These are phyloP conservation scores for Nakazawaea holstii DNA, from an alignment of 805 yeast species.

Conservation along the genomic window DNA sequence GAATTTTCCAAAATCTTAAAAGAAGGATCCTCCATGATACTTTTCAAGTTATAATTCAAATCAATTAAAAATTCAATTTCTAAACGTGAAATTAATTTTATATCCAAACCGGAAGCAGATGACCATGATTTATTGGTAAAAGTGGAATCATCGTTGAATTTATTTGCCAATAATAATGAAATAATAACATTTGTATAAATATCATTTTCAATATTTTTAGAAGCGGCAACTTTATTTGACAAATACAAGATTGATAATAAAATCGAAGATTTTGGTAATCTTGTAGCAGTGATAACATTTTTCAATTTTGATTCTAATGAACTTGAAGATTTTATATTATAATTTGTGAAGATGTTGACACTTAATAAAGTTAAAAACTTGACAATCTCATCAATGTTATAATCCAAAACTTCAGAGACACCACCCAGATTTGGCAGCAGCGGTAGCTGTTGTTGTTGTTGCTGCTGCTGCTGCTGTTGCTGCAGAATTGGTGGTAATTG, in stretches of 20 bases:
- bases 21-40: constrained; percentile 6
- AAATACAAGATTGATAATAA: constrained; percentile 75
- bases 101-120: constrained; percentile 82
- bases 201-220: constrained; percentile 23
- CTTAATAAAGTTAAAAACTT: constrained; percentile 73
- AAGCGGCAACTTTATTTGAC: constrained; percentile 42
- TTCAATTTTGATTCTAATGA: constrained; percentile 55
- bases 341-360: constrained; percentile 58
- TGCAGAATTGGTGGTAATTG: constrained; percentile 9
- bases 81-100: constrained; percentile 51
- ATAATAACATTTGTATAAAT: constrained; percentile 56
- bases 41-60: constrained; percentile 10
- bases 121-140: constrained; percentile 95
- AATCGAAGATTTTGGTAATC: constrained; percentile 80
- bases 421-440: constrained; percentile 48
- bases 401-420: constrained; percentile 71
- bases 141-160: constrained; percentile 94
- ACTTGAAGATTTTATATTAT: constrained; percentile 17
- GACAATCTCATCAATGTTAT: constrained; percentile 73
- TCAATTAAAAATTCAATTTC: constrained; percentile 66
- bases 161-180: constrained; percentile 80
- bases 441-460: constrained; percentile 15
- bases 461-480: constrained; percentile 11
- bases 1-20: constrained; percentile 10
- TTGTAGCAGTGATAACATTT: constrained; percentile 77